Conservation (phyloP, 1,284 basidiomycete species). For the Cystobasidiaceae sp. region DNA sequence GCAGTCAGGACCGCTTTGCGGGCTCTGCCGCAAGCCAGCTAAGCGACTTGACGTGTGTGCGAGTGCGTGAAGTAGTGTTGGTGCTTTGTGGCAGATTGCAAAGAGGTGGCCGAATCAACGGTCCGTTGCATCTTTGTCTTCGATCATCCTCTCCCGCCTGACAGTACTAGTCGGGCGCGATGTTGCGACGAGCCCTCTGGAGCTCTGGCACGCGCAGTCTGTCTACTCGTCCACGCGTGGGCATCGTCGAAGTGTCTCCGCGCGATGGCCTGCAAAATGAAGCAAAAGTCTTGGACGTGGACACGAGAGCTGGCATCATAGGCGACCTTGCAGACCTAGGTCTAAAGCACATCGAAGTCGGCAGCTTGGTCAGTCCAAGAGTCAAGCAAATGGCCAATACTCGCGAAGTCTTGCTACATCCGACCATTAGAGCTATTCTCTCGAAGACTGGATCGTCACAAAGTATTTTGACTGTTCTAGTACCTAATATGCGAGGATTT, state of each 20-base stretch:
- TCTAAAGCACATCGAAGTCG: constrained; percentile 70
- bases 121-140: not conserved
- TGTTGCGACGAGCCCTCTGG: not conserved
- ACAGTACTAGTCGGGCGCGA: not conserved
- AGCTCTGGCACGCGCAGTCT: not conserved
- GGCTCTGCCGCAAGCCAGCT: too few species aligned
- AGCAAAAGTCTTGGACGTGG: constrained; percentile 57
- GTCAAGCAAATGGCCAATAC: constrained; percentile 30
- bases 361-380: constrained; percentile 72
- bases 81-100: not conserved
- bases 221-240: constrained; percentile 24
- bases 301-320: constrained; percentile 75
- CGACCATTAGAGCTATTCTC: not conserved
- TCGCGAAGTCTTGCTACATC: constrained; percentile 12
- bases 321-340: constrained; percentile 68
- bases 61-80: not conserved
- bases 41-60: too few species aligned
- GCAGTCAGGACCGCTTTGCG: too few species aligned
- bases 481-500: constrained; percentile 76
- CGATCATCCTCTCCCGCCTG: not conserved
- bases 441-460: not conserved
- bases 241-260: constrained; percentile 85
- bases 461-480: constrained; percentile 50
- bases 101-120: not conserved
- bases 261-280: constrained; percentile 94